These are phyloP conservation scores for Aspergillus indologenus DNA, from an alignment of 495 filamentous ascomycete species.

Conservation along the genomic window DNA sequence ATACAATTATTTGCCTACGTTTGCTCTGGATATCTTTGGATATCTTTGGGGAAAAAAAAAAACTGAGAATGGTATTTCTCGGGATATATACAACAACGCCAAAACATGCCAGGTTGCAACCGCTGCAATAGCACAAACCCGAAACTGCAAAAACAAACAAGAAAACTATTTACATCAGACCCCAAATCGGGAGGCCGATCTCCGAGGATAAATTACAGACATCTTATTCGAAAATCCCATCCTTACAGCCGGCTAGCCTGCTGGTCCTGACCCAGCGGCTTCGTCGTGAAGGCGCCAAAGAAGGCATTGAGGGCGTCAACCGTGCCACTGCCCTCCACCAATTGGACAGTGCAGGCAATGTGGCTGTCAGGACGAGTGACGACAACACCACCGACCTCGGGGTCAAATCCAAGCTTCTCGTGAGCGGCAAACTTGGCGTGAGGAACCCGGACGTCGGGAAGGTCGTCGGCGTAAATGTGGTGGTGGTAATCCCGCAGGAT, in stretches of 20 bases:
- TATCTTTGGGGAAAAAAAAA: too few relatives aligned
- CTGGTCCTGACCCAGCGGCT: constrained; percentile 39
- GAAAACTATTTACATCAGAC: constrained; percentile 23
- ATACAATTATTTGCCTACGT: too few relatives aligned
- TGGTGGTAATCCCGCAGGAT: constrained; percentile 71
- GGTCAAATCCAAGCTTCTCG: constrained; percentile 78
- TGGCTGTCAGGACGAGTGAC: constrained; percentile 86
- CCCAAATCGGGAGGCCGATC: neutral
- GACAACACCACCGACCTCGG: constrained; percentile 70
- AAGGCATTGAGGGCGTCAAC: constrained; percentile 81
- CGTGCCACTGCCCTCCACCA: constrained; percentile 73
- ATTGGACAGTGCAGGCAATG: constrained; percentile 67
- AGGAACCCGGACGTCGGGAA: constrained; percentile 68
- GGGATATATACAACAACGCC: constrained; percentile 28
- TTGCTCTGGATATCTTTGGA: too few relatives aligned
- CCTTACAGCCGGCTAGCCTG: constrained; percentile 40
- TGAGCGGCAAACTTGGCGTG: constrained; percentile 71
- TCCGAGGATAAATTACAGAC: neutral
- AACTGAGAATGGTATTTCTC: constrained; percentile 12
- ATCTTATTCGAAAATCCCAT: neutral
- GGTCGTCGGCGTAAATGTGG: constrained; percentile 83
- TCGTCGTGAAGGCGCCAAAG: constrained; percentile 64
- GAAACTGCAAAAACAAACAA: constrained; percentile 25
- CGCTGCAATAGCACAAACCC: constrained; percentile 20
- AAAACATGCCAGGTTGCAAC: constrained; percentile 31